Percentiles rank a stretch among this genome's conserved stretches.
phyloP scores from a whole-genome alignment of 495 filamentous ascomycete species.

The Aspergillus biplanus region DNA sequence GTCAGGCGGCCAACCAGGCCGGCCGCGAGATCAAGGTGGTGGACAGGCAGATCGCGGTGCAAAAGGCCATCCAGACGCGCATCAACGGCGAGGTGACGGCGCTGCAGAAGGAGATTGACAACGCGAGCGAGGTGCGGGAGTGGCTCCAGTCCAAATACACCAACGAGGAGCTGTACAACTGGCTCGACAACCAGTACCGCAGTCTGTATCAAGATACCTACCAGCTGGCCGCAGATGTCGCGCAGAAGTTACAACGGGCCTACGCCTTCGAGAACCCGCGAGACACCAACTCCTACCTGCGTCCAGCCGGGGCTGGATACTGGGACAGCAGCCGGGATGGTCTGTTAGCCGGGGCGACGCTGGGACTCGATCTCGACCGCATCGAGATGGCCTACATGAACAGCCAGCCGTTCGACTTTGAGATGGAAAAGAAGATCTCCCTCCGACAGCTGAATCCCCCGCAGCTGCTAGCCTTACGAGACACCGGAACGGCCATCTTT shows the following conservation, averaged over 20 bases:
- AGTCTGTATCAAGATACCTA: not conserved
- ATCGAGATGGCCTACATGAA: not conserved
- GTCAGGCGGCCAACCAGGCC: constrained; percentile 28
- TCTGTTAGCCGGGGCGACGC: not conserved
- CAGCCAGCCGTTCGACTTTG: not conserved
- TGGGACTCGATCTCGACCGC: not conserved
- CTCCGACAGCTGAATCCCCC: too few species aligned
- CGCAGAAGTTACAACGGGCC: not conserved
- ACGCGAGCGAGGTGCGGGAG: not conserved
- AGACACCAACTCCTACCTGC: not conserved
- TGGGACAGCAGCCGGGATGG: not conserved
- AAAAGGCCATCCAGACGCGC: constrained; percentile 20
- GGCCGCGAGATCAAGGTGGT: constrained; percentile 35
- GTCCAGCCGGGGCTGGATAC: not conserved
- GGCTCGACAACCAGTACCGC: not conserved
- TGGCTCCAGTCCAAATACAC: not conserved
- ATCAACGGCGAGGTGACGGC: constrained; percentile 33
- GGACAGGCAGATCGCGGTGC: constrained; percentile 33
- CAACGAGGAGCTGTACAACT: not conserved
- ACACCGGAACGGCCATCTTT: too few species aligned
- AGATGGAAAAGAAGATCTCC: too few species aligned
- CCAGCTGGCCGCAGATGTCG: not conserved
- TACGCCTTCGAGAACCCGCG: not conserved
- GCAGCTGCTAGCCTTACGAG: too few species aligned
- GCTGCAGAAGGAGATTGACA: constrained; percentile 24